Base-by-base conservation (phyloP, 805 yeast genomes). In the Ogataea corticis region DNA sequence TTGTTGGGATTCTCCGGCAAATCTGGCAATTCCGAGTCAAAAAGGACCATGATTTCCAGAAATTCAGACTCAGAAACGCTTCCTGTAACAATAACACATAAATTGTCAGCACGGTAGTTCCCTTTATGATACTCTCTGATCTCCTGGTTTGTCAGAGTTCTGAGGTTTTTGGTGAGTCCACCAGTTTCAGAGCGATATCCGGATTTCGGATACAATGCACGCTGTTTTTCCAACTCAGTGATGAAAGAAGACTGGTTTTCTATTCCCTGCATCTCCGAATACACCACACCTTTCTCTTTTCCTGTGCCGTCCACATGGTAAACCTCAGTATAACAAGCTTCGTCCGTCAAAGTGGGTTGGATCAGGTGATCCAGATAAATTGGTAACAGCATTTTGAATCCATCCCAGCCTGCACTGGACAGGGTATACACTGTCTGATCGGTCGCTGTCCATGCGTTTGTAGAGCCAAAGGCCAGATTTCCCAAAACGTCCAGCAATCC, bases 391-490 rank as follows among this genome's bases (percentile, higher is more conserved):
- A 82, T 76, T 39, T 78, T 79, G 67, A 94, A 94, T 1, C 97
- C 98, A 45, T 87, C 88, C 96, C 97, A 91, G 9, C 98, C 98
- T 1, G 98, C 98, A 31, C 96, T 82, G 7, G 85, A 77, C 45
- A 94, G 71, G 2, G 97, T 89, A 57, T 94, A 94, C 2, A 90
- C 97, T 0, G 99, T 94, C 61, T 88, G 96, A 66, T 94, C 98
- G 4, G 94, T 88, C 0, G 85, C 89, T 0, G 99, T 94, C 97
- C 97, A 91, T 0, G 99, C 99, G 61, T 94, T 94, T 0, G 98
- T 94, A 4, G 81, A 75, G 2, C 96, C 85, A 66, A 84, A 86
- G 50, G 89, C 83, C 45, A 87, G 68, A 59, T 89, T 88, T 5
- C 97, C 96, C 41, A 91, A 74, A 10, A 83, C 83, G 60, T 94